Base-by-base conservation (phyloP, 441 rosid species). In the Pelargonium hybrid region DNA sequence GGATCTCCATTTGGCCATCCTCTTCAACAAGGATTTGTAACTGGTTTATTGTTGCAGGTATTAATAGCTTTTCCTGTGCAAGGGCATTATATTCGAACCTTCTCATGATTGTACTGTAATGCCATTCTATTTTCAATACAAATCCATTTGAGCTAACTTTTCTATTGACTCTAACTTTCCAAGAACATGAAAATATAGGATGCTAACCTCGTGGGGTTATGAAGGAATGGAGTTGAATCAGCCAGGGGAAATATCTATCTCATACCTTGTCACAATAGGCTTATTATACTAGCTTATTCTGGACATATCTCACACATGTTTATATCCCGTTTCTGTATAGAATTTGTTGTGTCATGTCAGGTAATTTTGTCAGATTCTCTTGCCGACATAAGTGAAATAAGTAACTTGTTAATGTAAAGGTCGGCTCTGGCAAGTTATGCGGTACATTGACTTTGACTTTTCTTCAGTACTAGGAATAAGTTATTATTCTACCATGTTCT, bases 1-100 rank as follows among this genome's bases (percentile, higher is more conserved):
- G 99, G 99, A 71, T 92, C 98, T 76, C 99, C 99, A 20, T 94
- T 94, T 88, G 98, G 98, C 62, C 89, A 83, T 72, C 97, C 97
- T 79, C 98, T 94, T 77, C 98, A 92, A 81, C 99, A 94, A 82
- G 99, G 99, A 73, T 94, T 87, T 77, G 81, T 86, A 67, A 94
- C 99, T 69, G 99, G 98, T 70, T 83, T 94, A 72, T 70, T 83
- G 70, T 80, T 92, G 80, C 92, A 88, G 96, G 99, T 94, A 85
- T 48, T 25, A 25, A 62, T 26, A 73, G 31, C 29, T 66, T 23
- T 17, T 31, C 50, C 71, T 37, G 29, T 17, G 37, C 25, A 15
- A 31, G 17, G 15, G 63, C 50, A 50, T 17, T 54, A 23, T 48
- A 31, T 69, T 15, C 20, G 15, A 64, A 65, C 13, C 52, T 67